Conservation (phyloP, 306 rosid species). For the Cicer bijugum region DNA sequence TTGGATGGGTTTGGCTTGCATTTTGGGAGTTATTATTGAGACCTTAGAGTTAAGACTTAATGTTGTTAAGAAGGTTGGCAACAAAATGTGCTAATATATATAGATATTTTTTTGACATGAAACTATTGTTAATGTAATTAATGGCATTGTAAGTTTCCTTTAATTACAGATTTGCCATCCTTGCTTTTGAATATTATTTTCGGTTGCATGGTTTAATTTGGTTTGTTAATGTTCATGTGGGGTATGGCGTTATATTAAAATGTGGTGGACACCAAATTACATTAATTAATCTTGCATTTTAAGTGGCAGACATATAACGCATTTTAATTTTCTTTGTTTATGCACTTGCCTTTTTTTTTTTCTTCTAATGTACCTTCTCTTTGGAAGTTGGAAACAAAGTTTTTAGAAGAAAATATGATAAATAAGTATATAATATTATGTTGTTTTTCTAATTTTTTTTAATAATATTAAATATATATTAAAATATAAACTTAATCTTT, state of each 20-base stretch:
- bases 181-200: constrained; percentile 7
- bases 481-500: too few species aligned
- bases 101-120: background rate
- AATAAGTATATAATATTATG: too few species aligned
- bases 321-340: constrained; percentile 42
- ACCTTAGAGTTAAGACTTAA: background rate
- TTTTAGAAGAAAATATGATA: too few species aligned
- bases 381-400: too few species aligned
- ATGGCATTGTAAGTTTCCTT: background rate
- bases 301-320: constrained; percentile 74
- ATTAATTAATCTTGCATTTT: constrained; percentile 46
- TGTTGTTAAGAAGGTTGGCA: constrained; percentile 40
- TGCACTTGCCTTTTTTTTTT: constrained; percentile 36
- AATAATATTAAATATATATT: too few species aligned
- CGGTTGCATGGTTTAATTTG: constrained; percentile 42
- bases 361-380: too few species aligned
- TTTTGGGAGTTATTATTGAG: constrained; percentile 30
- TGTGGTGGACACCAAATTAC: constrained; percentile 54
- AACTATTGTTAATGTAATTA: constrained; percentile 25
- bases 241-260: constrained; percentile 42
- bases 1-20: constrained; percentile 58
- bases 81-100: constrained; percentile 11
- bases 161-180: constrained; percentile 60
- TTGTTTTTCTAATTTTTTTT: too few species aligned
- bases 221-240: constrained; percentile 60